Evolutionary conservation across 305 asterid species (phyloP).

Genomic region (Andrographis paniculata): DNA sequence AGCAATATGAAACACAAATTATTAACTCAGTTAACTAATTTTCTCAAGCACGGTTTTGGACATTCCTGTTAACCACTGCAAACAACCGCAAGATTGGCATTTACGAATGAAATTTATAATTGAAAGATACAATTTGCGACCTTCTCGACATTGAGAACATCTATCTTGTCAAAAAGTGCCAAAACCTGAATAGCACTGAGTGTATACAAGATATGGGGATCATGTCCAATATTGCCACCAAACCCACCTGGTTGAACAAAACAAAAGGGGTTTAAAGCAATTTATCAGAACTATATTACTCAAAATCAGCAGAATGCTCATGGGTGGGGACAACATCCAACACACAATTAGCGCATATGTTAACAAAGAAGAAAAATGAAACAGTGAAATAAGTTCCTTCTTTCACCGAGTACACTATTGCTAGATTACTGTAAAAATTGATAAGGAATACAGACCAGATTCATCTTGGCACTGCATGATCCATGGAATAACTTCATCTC

Average conservation of each 20-base stretch:
- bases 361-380: background rate
- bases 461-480: constrained; percentile 86
- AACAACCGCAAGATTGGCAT: constrained; percentile 15
- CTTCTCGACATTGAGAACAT: constrained; percentile 66
- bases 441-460: constrained; percentile 51
- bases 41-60: constrained; percentile 1
- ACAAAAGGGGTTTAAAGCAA: background rate
- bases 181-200: constrained; percentile 89
- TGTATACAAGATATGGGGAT: constrained; percentile 74
- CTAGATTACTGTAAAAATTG: constrained; percentile 4
- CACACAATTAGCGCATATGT: background rate
- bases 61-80: background rate
- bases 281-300: constrained; percentile 6
- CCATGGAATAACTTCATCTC: constrained; percentile 75
- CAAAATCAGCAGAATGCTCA: constrained; percentile 3
- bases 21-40: background rate
- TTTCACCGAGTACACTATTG: background rate
- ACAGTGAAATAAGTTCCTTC: background rate
- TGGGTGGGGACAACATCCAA: background rate
- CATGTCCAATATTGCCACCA: constrained; percentile 93
- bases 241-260: constrained; percentile 65
- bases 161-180: constrained; percentile 70
- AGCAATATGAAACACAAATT: no score
- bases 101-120: background rate
- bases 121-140: constrained; percentile 70